Conservation (phyloP, 2,329 filamentous ascomycete genomes). For the Trichoderma pleuroti region DNA sequence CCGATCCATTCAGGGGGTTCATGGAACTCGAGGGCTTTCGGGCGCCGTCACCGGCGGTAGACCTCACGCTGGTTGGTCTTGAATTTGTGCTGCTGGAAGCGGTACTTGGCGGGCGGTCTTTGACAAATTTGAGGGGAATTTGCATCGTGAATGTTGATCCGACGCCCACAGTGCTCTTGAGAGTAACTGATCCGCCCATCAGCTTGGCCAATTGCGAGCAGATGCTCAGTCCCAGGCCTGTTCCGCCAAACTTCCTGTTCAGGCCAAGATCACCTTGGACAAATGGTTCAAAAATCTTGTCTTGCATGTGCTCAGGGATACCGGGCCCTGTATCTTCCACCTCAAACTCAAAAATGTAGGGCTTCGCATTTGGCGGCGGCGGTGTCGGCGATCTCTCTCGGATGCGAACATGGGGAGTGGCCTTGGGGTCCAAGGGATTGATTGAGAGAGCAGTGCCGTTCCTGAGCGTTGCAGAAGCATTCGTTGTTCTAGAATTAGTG, state of each 20-base stretch:
- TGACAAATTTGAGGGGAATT: constrained; percentile 75
- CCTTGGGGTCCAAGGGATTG: constrained; percentile 59
- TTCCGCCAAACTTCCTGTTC: constrained; percentile 87
- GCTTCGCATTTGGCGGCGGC: constrained; percentile 59
- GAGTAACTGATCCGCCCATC: constrained; percentile 73
- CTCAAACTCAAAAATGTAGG: constrained; percentile 80
- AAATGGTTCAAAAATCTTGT: constrained; percentile 89
- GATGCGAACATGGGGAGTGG: constrained; percentile 44
- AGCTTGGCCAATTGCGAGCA: constrained; percentile 79
- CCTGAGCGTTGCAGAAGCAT: constrained; percentile 28
- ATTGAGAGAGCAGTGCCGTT: constrained; percentile 56
- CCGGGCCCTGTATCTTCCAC: constrained; percentile 86
- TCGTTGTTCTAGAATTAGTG: constrained; percentile 42
- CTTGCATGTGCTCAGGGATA: constrained; percentile 72
- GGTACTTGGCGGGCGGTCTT: constrained; percentile 54
- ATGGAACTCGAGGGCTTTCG: constrained; percentile 31
- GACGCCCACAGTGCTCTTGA: constrained; percentile 67
- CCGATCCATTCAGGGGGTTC: constrained; percentile 25
- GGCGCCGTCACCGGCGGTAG: constrained; percentile 38
- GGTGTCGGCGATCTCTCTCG: constrained; percentile 57
- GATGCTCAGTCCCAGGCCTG: constrained; percentile 82
- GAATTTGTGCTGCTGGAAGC: constrained; percentile 53
- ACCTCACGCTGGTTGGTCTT: constrained; percentile 45
- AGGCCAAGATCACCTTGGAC: constrained; percentile 87
- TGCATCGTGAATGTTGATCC: constrained; percentile 80